phyloP scores from a whole-genome alignment of 2,329 filamentous ascomycete species.

The Penicillium fuscoglaucum region DNA sequence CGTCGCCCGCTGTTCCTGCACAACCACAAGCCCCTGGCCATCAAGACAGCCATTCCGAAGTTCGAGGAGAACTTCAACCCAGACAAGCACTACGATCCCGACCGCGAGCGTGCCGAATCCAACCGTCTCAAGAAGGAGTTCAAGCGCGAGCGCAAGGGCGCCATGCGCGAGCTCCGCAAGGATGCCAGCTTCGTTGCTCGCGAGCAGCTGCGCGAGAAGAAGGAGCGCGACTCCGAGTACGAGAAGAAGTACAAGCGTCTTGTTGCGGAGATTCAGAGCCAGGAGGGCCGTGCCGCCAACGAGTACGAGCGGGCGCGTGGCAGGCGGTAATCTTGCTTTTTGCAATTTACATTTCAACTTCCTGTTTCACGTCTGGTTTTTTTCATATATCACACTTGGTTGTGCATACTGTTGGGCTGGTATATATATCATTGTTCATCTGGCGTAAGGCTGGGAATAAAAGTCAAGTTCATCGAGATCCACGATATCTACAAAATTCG shows the following conservation, averaged over 20 bases:
- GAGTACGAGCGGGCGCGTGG: conserved; percentile 84
- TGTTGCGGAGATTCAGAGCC: conserved; percentile 91
- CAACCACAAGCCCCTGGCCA: conserved; percentile 81
- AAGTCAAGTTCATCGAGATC: conserved; percentile 19
- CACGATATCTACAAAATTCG: not conserved
- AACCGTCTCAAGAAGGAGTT: conserved; percentile 84
- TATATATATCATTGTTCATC: conserved; percentile 20
- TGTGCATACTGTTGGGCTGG: conserved; percentile 16
- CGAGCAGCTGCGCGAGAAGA: conserved; percentile 88
- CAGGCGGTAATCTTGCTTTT: conserved; percentile 46
- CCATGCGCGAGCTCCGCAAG: conserved; percentile 89
- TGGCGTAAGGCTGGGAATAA: conserved; percentile 26
- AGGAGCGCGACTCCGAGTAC: conserved; percentile 87
- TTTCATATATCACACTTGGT: conserved; percentile 11
- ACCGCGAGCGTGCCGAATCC: conserved; percentile 82
- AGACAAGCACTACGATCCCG: conserved; percentile 93
- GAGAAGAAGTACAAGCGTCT: conserved; percentile 94
- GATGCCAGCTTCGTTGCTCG: conserved; percentile 91
- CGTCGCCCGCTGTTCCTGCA: conserved; percentile 84
- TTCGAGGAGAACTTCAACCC: conserved; percentile 97
- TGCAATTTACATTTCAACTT: conserved; percentile 7
- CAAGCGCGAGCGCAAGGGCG: conserved; percentile 94
- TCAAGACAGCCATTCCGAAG: conserved; percentile 85
- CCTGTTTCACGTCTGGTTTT: conserved; percentile 11
- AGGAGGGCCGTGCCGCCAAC: conserved; percentile 85